Conservation (phyloP, 768 basidiomycete genomes). For the Agaricus blazei region DNA sequence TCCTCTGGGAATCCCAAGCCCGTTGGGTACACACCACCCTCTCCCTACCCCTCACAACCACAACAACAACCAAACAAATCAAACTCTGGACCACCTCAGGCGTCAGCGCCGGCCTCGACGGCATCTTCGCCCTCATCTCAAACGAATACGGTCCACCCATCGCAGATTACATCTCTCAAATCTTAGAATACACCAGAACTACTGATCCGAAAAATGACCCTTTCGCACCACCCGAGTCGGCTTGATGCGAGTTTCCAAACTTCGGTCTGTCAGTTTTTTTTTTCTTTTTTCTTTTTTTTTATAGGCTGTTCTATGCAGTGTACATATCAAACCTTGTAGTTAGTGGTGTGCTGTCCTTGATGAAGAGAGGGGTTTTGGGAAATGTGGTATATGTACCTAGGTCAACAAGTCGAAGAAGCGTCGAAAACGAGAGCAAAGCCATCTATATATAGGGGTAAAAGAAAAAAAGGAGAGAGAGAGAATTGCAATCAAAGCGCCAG, state of each 20-base stretch:
- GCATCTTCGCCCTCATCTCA: constrained; percentile 30
- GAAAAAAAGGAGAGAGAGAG: background rate
- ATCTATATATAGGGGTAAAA: background rate
- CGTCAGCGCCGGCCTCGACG: constrained; percentile 39
- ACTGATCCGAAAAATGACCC: constrained; percentile 34
- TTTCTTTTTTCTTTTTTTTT: background rate
- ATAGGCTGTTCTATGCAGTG: constrained; percentile 1
- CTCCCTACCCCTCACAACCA: background rate
- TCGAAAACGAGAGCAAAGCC: background rate
- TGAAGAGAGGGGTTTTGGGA: background rate
- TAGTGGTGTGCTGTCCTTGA: background rate
- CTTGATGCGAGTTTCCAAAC: background rate
- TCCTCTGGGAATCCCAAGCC: constrained; percentile 38
- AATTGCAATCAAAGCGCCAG: constrained; percentile 6
- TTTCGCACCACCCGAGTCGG: constrained; percentile 18
- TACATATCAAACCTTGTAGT: background rate
- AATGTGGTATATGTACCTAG: background rate
- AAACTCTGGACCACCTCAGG: constrained; percentile 47
- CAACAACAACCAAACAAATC: constrained; percentile 23
- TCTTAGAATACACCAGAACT: constrained; percentile 35
- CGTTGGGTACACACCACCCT: constrained; percentile 31
- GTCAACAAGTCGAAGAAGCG: background rate
- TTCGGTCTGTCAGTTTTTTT: too few relatives aligned
- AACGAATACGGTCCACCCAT: constrained; percentile 30
- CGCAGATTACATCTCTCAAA: constrained; percentile 24